Percentiles rank a stretch among this genome's conserved stretches.
These are phyloP conservation scores for Phytophthora lateralis DNA, from an alignment of 352 stramenopile species.

Conservation along the genomic window DNA sequence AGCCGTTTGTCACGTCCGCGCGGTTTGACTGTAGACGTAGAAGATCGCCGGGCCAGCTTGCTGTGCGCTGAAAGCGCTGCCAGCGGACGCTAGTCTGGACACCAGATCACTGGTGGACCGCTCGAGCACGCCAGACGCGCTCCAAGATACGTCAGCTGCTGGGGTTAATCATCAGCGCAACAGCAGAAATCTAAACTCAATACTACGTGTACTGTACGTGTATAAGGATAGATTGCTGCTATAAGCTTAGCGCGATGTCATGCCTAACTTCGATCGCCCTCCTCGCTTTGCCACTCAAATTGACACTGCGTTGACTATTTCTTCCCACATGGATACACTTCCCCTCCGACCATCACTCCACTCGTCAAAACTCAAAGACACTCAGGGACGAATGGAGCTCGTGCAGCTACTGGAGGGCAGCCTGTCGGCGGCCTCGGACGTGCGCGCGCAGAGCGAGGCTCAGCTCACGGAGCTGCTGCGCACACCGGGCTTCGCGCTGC, in stretches of 20 bases:
- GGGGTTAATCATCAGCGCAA: not conserved
- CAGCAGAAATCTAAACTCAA: not conserved
- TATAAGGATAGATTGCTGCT: no score
- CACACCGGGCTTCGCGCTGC: constrained; percentile 66
- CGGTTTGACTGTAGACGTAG: constrained; percentile 4
- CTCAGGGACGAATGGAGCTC: constrained; percentile 38
- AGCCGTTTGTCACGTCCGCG: constrained; percentile 10
- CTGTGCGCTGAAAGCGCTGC: not conserved
- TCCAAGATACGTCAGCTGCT: not conserved
- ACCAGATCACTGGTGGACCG: not conserved
- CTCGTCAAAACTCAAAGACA: constrained; percentile 1
- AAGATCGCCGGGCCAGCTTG: constrained; percentile 3
- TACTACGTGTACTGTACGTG: no score
- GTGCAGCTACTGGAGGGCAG: constrained; percentile 60
- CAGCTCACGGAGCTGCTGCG: constrained; percentile 67
- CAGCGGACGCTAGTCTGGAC: not conserved
- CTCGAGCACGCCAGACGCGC: no score
- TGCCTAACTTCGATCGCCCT: no score
- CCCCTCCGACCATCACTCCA: constrained; percentile 15
- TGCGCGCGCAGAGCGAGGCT: constrained; percentile 66
- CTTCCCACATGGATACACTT: constrained; percentile 2
- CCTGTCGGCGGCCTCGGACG: constrained; percentile 46
- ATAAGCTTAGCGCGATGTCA: no score
- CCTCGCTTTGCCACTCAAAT: not conserved
- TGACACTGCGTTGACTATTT: not conserved